Evolutionary conservation across 495 filamentous ascomycete genomes (phyloP), one percentile per base, ranked within the genome.

Genomic region (Lasiosphaeriaceae sp.): DNA sequence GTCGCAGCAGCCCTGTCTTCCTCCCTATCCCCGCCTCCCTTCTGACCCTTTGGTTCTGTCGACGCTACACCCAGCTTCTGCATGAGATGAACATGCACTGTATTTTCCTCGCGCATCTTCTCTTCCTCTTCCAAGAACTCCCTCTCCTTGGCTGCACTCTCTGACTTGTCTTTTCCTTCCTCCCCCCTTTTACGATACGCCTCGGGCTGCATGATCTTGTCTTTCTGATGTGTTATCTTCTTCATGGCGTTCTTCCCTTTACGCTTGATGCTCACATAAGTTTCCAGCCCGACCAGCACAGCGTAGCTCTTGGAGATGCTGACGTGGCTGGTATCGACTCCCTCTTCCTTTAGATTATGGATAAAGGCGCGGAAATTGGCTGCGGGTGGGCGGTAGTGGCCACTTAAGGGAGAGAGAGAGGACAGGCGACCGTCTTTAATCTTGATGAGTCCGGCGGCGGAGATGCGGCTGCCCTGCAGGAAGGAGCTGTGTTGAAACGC

Each of bases 401-500:
- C 92, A 54, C 83, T 88, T 1, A 90, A 70, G 41, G 81, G 76
- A 11, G 71, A 80, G 21, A 83, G 71, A 44, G 67, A 77, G 11
- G 76, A 69, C 29, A 97, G 61, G 35, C 88, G 82, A 11, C 92
- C 92, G 55, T 91, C 77, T 60, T 88, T 87, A 48, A 96, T 85
- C 66, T 87, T 92, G 59, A 96, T 92, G 43, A 92, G 72, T 0
- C 92, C 92, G 9, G 92, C 92, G 1, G 92, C 89, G 0, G 85
- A 83, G 45, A 96, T 90, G 17, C 90, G 82, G 17, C 80, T 79
- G 14, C 92, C 92, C 47, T 90, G 87, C 2, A 97, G 76, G 63
- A 97, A 97, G 0, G 87, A 91, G 7, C 83, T 88, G 71, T 97
- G 92, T 64, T 96, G 92, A 66, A 97, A 97, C 8, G 88, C 83